Base-by-base conservation (phyloP, 768 basidiomycete genomes). In the Leccinellum luteum region DNA sequence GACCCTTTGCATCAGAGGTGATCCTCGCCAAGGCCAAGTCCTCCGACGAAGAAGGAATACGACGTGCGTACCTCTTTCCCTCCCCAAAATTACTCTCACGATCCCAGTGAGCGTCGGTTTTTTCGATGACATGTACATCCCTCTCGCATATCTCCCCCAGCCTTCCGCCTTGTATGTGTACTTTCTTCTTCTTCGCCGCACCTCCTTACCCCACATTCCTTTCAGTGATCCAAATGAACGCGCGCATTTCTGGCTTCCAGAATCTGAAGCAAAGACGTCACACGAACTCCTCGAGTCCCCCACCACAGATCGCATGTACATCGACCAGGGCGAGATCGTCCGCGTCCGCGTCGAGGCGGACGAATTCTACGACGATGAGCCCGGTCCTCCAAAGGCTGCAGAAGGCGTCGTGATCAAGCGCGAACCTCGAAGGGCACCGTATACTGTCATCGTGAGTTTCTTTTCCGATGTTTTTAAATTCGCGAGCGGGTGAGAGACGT, bases 111-210 rank as follows among this genome's bases (percentile, higher is more conserved):
- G 88, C 21, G 72, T 97, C 17, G 90, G 88, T 19, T 98, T 98
- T 78, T 98, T 98, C 66, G 92, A 94, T 72, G 94, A 98, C 65
- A 87, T 98, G 23, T 91, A 92, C 68, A 82, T 98, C 48, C 92
- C 94, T 0, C 74, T 82, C 0, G 76, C 82, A 3, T 87, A 92
- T 57, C 83, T 98, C 6, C 94, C 95, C 2, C 84, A 88, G 64
- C 89, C 92, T 27, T 83, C 81, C 38, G 84, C 89, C 4, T 93
- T 92, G 91, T 91, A 69, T 51, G 87, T 14, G 25, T 4, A 3
- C 21, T 23, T 23, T 44, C 44, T 47, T 25, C 45, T 35, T n/a
- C 3, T 35, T 17, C 14, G 1, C 32, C 49, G 12, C 27, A 25
- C 43, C 48, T 28, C 27, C 23, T 48, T 52, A 13, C 45, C 50